These are phyloP conservation scores for Tylopilus balloui DNA, from an alignment of 768 basidiomycete species.

Conservation along the genomic window DNA sequence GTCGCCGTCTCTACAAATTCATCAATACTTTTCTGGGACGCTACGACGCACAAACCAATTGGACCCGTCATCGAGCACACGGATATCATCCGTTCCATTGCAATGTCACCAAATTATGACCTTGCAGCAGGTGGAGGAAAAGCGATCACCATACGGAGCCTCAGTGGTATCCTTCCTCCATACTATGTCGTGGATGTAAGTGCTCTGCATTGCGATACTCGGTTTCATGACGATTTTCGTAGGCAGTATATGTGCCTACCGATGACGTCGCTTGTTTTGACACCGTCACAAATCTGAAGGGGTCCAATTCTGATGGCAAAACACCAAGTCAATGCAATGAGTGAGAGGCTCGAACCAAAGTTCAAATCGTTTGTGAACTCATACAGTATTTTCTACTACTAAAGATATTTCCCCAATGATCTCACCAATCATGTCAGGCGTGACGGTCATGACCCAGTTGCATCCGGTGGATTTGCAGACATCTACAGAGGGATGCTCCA, in stretches of 20 bases:
- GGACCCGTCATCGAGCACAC: slow-evolving; percentile 5
- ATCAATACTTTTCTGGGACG: slow-evolving; percentile 10
- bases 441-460: slow-evolving; percentile 9
- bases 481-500: slow-evolving; percentile 15
- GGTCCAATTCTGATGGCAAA: background rate
- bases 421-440: slow-evolving; percentile 8
- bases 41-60: background rate
- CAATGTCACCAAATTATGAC: slow-evolving; percentile 7
- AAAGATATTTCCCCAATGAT: slow-evolving; percentile 7
- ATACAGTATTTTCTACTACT: background rate
- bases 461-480: slow-evolving; percentile 16
- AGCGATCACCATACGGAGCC: background rate
- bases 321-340: background rate
- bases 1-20: slow-evolving; percentile 3
- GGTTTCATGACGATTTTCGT: background rate
- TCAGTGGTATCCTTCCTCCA: slow-evolving; percentile 5
- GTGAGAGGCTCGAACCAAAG: background rate
- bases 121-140: slow-evolving; percentile 5
- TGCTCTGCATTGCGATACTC: background rate
- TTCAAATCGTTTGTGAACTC: background rate
- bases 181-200: slow-evolving; percentile 6
- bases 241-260: background rate
- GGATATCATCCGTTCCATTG: slow-evolving; percentile 2
- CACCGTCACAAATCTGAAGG: background rate
- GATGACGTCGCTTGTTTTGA: background rate